Evolutionary conservation across 495 filamentous ascomycete genomes (phyloP), one percentile per base, ranked within the genome.

Genomic region (Daldinia concentrica): DNA sequence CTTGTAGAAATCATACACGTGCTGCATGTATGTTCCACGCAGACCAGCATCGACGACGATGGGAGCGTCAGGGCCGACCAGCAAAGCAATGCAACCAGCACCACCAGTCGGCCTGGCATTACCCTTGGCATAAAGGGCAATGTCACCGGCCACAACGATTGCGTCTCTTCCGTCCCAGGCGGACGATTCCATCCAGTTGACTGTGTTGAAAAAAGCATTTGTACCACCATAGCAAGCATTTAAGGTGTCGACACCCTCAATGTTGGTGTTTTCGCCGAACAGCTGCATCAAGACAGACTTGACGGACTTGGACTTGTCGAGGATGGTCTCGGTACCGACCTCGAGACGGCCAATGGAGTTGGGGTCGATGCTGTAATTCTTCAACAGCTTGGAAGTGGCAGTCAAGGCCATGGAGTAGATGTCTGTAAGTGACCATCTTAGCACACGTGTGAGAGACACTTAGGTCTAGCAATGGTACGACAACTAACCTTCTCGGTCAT

Each of bases 251-350:
- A 98, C 89, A 81, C 95, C 95, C 84, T 98, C 96, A 51, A 99
- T 85, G 84, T 97, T 97, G 86, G 90, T 93, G 77, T 90, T 91
- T 54, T 90, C 85, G 77, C 90, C 87, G 75, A 99, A 97, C 29
- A 99, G 87, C 84, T 98, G 95, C 95, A 99, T 99, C 70, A 98
- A 83, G 57, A 99, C 95, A n/a, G 94, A 92, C 89, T 99, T 99
- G 86, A 99, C 95, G 29, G 96, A 98, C 87, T 99, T 99, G 74
- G 95, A 98, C 88, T 99, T 99, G 87, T 99, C 95, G 77, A 99
- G 87, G 43, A 99, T 87, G 58, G 95, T 99, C 89, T 99, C 95
- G 58, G 95, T 99, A 77, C 95, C 95, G 73, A 99, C 95, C 83
- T 99, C 95, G 73, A 99, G 87, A 70, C 95, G 91, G 62, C 95